Base-by-base conservation (phyloP, 768 basidiomycete species). In the Boletus reticulatus region DNA sequence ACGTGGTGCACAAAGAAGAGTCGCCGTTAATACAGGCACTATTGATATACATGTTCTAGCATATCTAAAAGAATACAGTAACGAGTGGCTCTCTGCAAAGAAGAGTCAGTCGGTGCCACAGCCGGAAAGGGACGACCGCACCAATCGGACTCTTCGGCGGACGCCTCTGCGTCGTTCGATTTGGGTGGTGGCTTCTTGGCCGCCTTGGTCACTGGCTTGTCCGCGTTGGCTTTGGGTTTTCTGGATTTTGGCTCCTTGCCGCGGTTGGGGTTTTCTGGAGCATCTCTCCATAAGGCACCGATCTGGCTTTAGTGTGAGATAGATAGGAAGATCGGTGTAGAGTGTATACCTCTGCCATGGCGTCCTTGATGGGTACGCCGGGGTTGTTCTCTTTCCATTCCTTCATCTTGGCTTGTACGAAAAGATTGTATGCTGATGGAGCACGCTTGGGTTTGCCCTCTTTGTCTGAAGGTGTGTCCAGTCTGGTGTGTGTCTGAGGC, bases 221-320 rank as follows among this genome's bases (percentile, higher is more conserved):
- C 47, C 32, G 45, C 50, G 29, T 66, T 69, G 2, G 74, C 74
- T 54, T 79, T 82, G 22, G 80, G 61, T 43, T 79, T 80, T 45
- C 70, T 75, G n/a, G 77, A 19, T 57, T 79, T 82, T 32, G 75
- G 64, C 17, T 77, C 78, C 55, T 81, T 76, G 19, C 84, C 84
- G 24, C 82, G 79, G 56, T 83, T 85, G 1, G 85, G 84, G 63
- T 87, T 87, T 63, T 84, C 83, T 1, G 82, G 81, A 0, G 84
- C 76, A 53, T 84, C 77, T 43, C 72, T 76, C 85, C 85, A 86
- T 52, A 81, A 52, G 1, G 66, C 72, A 6, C 78, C 84, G 57
- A 87, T 83, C 85, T 87, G 59, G 2, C 17, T 38, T 3, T 19
- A 22, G 27, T 6, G 39, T 67, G 51, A 63, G 58, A 48, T 14